A percentile compares a stretch with the other conserved stretches of the same genome.
These are phyloP conservation scores for Lentinula guzmanii DNA, from an alignment of 768 basidiomycete species.

Conservation along the genomic window DNA sequence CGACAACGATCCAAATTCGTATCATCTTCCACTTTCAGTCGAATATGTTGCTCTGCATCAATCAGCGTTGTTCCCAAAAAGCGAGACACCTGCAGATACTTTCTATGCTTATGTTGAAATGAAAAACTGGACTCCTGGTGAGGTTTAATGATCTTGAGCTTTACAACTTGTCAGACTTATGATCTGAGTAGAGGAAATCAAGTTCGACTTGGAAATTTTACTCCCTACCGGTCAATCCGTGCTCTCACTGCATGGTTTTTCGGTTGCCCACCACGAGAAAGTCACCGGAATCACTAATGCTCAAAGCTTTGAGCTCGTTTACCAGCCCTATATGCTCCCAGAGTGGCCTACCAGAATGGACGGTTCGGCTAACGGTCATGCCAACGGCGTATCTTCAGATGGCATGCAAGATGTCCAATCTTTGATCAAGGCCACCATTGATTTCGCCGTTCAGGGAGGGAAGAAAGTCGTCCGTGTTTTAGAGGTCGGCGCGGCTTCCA, in stretches of 20 bases:
- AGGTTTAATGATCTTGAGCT: not conserved
- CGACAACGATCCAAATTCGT: conserved; percentile 13
- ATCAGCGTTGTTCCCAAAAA: not conserved
- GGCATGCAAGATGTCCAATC: not conserved
- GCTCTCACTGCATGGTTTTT: not conserved
- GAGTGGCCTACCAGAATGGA: not conserved
- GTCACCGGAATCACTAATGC: not conserved
- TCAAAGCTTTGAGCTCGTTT: not conserved
- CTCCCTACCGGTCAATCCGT: not conserved
- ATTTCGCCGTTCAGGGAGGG: not conserved
- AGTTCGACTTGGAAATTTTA: not conserved
- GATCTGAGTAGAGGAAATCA: not conserved
- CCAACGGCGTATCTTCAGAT: not conserved
- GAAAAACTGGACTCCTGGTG: not conserved
- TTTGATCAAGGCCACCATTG: not conserved
- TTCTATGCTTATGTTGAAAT: not conserved
- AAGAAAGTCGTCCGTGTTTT: conserved; percentile 1
- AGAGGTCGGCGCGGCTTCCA: not conserved
- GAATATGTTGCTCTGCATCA: not conserved
- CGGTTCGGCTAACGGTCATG: not conserved
- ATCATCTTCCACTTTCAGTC: conserved; percentile 17
- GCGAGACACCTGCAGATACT: not conserved
- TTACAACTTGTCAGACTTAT: not conserved
- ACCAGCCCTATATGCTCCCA: conserved; percentile 1
- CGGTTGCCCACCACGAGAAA: conserved; percentile 1